Evolutionary conservation across 257 asterid species (phyloP), one percentile per base, ranked within the genome.

Genomic region (Ligustrum vulgare): DNA sequence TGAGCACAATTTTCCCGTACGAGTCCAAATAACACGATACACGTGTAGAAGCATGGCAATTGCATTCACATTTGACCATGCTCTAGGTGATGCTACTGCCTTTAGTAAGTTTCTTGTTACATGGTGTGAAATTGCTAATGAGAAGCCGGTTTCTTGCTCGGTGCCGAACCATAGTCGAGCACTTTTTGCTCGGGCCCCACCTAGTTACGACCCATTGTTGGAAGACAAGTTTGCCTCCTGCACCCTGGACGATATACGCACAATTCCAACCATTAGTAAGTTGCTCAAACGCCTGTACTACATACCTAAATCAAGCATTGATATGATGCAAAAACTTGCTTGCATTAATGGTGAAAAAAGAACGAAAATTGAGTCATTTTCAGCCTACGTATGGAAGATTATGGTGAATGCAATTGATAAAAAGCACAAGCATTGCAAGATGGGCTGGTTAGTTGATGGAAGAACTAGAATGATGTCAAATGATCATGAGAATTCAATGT

Each of bases 401-500:
- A 82, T 88, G 93, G 89, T 73, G 1, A 71, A 73, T 51, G 79
- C 82, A 11, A 74, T 83, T 15, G 71, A 79, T 33, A 62, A 72
- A 68, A 64, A 65, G 41, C 82, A 87, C 5, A 31, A 69, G 15
- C 32, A 36, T 7, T 86, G 96, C 84, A 88, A 77, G 75, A 79
- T 88, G 77, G 93, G 96, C 20, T 88, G 89, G 90, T 72, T 88
- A 74, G 79, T 90, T 0, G 91, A 88, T 34, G 91, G 91, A 75
- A 58, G 91, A 20, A 82, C 84, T 5, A 73, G 87, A 76, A 68
- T 60, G 3, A 60, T 86, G 16, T 69, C 76, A 66, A 63, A 76
- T n/a, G 20, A 23, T 23, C 16, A 25, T 60, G 3, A 69, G 25
- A 51, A 65, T 43, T 32, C 76, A 13, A 81, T 75, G 84, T 78